phyloP scores from a whole-genome alignment of 2,329 filamentous ascomycete species.

The Mycosphaerella sp. region DNA sequence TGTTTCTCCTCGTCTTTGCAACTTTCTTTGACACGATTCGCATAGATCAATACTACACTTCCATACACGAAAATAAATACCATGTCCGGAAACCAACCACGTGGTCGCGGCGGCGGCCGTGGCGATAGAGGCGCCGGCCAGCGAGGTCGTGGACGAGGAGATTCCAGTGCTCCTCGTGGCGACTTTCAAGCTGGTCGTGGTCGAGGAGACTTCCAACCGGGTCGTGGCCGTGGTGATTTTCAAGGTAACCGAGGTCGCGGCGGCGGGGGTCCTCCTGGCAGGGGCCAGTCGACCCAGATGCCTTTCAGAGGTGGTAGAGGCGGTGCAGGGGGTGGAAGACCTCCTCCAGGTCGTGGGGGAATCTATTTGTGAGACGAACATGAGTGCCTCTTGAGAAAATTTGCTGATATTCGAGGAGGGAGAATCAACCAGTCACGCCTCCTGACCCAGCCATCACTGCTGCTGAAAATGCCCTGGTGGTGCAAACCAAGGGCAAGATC shows the following conservation, averaged over 20 bases:
- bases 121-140: slow-evolving; percentile 10
- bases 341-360: slow-evolving; percentile 15
- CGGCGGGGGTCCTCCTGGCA: slow-evolving; percentile 9
- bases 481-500: slow-evolving; percentile 22
- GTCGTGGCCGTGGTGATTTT: slow-evolving; percentile 18
- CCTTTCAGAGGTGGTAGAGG: slow-evolving; percentile 21
- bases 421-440: slow-evolving; percentile 12
- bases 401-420: slow-evolving; percentile 24
- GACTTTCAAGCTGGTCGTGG: slow-evolving; percentile 1
- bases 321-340: slow-evolving; percentile 9
- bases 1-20: neutral
- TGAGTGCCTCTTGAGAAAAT: neutral
- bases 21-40: neutral
- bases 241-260: slow-evolving; percentile 16
- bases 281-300: slow-evolving; percentile 12
- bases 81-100: slow-evolving; percentile 23
- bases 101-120: slow-evolving; percentile 14
- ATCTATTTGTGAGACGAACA: slow-evolving; percentile 24
- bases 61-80: neutral
- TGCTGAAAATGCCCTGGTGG: slow-evolving; percentile 24
- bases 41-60: slow-evolving; percentile 1
- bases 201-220: slow-evolving; percentile 9
- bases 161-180: slow-evolving; percentile 2
- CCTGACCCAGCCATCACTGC: slow-evolving; percentile 24
- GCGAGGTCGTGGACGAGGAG: slow-evolving; percentile 10